Conservation (phyloP, 2,329 filamentous ascomycete genomes). For the Rhynchosporium graminicola region DNA sequence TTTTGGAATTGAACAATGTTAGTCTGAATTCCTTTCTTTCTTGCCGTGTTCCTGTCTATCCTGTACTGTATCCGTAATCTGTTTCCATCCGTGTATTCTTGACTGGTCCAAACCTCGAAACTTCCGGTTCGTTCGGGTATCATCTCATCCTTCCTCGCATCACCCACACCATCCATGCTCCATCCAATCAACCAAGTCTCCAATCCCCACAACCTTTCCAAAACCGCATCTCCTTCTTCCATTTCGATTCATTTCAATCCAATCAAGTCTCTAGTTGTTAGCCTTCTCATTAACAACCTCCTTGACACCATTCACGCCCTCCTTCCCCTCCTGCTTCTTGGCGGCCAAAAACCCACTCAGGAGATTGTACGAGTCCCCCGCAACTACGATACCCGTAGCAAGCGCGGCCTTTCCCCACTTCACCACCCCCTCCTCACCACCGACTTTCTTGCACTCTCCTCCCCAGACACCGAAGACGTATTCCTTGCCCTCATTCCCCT, state of each 20-base stretch:
- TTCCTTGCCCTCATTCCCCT: constrained; percentile 61
- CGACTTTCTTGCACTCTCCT: constrained; percentile 62
- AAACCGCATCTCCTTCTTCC: background rate
- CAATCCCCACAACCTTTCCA: background rate
- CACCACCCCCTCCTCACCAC: constrained; percentile 65
- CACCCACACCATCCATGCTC: background rate
- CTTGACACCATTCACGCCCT: constrained; percentile 49
- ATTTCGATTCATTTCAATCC: background rate
- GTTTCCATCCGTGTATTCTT: no score
- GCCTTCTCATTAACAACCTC: constrained; percentile 52
- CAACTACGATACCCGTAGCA: constrained; percentile 66
- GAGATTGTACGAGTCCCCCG: constrained; percentile 64
- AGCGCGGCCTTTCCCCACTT: constrained; percentile 69
- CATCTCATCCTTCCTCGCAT: background rate
- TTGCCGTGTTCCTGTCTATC: no score
- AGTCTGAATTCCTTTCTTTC: no score
- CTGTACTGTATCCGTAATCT: no score
- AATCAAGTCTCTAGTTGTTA: background rate
- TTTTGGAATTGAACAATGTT: no score
- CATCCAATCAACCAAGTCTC: background rate
- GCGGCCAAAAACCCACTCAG: constrained; percentile 58
- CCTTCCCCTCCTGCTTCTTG: constrained; percentile 53
- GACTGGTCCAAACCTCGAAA: no score
- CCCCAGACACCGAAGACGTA: constrained; percentile 60
- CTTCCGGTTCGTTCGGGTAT: constrained; percentile 6